Evolutionary conservation across 768 basidiomycete genomes (phyloP).

Genomic region (Kwoniella sp.): DNA sequence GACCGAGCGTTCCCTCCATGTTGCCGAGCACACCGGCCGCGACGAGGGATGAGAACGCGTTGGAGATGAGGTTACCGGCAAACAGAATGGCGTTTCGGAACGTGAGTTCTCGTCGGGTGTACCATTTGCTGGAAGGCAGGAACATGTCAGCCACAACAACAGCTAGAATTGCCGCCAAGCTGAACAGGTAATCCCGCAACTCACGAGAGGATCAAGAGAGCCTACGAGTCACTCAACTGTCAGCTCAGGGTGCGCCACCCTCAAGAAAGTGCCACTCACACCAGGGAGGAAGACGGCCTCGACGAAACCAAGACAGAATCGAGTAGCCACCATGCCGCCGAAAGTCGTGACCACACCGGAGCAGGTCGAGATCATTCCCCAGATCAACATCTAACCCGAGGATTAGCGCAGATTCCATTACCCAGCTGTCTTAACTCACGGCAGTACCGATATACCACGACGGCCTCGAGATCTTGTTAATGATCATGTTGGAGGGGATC

Average conservation of each 20-base stretch:
- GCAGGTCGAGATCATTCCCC: conserved; percentile 43
- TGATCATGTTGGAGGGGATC: conserved; percentile 46
- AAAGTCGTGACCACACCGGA: conserved; percentile 57
- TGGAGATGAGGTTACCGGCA: conserved; percentile 61
- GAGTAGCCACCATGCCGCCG: conserved; percentile 52
- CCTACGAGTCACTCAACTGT: no score
- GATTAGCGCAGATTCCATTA: not conserved
- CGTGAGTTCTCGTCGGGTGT: conserved; percentile 40
- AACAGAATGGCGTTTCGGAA: conserved; percentile 41
- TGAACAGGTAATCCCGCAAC: not conserved
- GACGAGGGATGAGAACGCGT: conserved; percentile 73
- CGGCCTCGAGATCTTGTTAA: conserved; percentile 45
- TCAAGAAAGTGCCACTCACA: no score
- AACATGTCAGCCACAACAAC: not conserved
- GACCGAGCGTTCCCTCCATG: conserved; percentile 66
- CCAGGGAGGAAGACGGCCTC: conserved; percentile 50
- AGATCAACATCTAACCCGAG: conserved; percentile 28
- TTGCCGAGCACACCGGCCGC: conserved; percentile 68
- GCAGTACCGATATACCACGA: conserved; percentile 45
- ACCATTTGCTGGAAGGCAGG: conserved; percentile 25
- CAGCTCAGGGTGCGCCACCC: no score
- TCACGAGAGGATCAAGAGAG: conserved; percentile 38
- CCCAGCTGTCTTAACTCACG: conserved; percentile 9
- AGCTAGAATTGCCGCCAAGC: not conserved
- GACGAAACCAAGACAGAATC: conserved; percentile 70